Base-by-base conservation (phyloP, 2,329 filamentous ascomycete species). In the Rutstroemia sp. region DNA sequence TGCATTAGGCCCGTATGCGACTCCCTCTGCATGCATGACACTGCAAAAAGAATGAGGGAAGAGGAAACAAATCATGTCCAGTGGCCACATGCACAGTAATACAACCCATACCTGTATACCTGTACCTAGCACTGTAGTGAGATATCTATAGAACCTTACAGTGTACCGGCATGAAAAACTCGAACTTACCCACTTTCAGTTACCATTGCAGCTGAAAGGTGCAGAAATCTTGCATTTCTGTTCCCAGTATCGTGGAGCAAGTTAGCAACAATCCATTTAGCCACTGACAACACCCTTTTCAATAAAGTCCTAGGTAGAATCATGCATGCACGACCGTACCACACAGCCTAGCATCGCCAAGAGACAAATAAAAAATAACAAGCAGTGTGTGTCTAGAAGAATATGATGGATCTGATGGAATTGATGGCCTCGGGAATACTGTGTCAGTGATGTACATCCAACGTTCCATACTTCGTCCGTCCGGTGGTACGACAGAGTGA, bases 261-360 rank as follows among this genome's bases (percentile, higher is more conserved):
- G 39, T 48, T 27, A 21, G 52, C 47, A 49, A 17, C 16, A 21
- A 47, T 41, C 27, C 34, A 56, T 53, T 46, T 53, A 42, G n/a
- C 50, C 54, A 56, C 42, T 53, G 12, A 16, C 19, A 34, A 23
- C 54, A 55, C 41, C 47, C 37, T 48, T 21, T 16, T 37, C 17
- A 4, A 19, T 25, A 50, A 19, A 30, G 30, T 4, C 30, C 30
- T 34, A 34, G 30, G 30, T 34, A 23, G 27, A 23, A 46, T 37
- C 48, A 56, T 51, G 34, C 34, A 47, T 56, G 41, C 48, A 56
- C 54, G 48, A 48, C 48, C 30, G 54, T 56, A 52, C 48, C 48
- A 51, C 41, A 44, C 48, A 46, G 48, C 54, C 54, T 25, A 51
- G n/a, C 47, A 37, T 39, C 46, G 46, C 47, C 23, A 27, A 34